Evolutionary conservation across 768 basidiomycete species (phyloP).

Genomic region (Termitomyces sp.): DNA sequence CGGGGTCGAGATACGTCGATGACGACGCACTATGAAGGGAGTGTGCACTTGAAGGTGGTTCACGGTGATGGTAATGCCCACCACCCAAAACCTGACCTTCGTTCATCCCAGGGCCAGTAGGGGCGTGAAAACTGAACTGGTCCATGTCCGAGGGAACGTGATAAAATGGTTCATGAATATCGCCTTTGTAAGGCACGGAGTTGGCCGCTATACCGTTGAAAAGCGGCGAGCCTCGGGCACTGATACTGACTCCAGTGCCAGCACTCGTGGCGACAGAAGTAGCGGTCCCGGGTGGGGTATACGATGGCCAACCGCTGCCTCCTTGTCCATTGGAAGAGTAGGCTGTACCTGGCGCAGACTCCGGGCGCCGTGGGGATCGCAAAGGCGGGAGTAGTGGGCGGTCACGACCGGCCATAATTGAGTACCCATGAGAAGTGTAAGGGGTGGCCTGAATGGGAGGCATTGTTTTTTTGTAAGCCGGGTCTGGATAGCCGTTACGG

Average conservation of each 20-base stretch:
- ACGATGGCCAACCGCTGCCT: conserved; percentile 49
- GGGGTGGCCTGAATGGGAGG: conserved; percentile 11
- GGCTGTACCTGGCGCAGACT: conserved; percentile 49
- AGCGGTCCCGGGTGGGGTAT: conserved; percentile 57
- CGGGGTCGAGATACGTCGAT: conserved; percentile 15
- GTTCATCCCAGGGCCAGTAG: conserved; percentile 21
- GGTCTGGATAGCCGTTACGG: conserved; percentile 7
- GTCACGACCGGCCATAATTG: conserved; percentile 19
- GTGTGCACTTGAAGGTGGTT: conserved; percentile 18
- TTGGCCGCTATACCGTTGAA: conserved; percentile 28
- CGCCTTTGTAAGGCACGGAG: conserved; percentile 25
- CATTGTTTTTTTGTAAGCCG: conserved; percentile 12
- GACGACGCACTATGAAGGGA: conserved; percentile 16
- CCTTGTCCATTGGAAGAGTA: conserved; percentile 44
- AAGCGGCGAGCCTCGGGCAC: conserved; percentile 34
- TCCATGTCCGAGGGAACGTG: conserved; percentile 38
- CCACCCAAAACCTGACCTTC: conserved; percentile 23
- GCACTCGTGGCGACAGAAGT: conserved; percentile 43
- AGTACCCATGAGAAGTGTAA: conserved; percentile 16
- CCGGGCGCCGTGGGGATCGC: conserved; percentile 32
- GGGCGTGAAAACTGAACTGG: conserved; percentile 44
- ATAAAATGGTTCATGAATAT: conserved; percentile 35
- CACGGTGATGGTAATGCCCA: conserved; percentile 24
- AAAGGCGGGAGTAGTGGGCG: conserved; percentile 46
- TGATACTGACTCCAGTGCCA: conserved; percentile 34